Evolutionary conservation across 352 stramenopile species (phyloP).

Genomic region (Globisporangium takayamanum): DNA sequence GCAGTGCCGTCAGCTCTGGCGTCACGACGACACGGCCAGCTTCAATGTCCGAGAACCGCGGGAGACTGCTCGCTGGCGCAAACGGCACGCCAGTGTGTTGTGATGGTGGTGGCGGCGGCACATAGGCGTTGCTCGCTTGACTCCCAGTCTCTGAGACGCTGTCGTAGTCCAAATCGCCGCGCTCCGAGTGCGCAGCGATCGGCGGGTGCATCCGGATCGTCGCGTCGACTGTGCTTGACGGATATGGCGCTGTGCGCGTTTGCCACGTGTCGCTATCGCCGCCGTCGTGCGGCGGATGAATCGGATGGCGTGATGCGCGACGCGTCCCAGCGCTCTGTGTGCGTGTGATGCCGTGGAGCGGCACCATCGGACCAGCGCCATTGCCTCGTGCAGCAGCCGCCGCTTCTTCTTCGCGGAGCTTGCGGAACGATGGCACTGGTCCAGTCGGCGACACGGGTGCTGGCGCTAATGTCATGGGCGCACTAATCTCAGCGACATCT

Average conservation of each 20-base stretch:
- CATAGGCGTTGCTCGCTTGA: slow-evolving; percentile 10
- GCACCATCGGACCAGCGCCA: slow-evolving; percentile 15
- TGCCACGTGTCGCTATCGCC: slow-evolving; percentile 9
- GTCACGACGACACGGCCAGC: slow-evolving; percentile 21
- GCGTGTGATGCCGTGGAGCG: slow-evolving; percentile 18
- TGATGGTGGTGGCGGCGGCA: neutral
- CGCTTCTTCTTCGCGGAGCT: slow-evolving; percentile 36
- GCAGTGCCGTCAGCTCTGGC: slow-evolving; percentile 17
- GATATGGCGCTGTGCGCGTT: slow-evolving; percentile 14
- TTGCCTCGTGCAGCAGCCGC: neutral
- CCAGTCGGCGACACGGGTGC: slow-evolving; percentile 1
- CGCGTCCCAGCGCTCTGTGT: slow-evolving; percentile 19
- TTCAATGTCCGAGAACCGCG: slow-evolving; percentile 40
- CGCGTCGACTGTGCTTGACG: slow-evolving; percentile 3
- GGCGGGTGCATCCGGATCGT: slow-evolving; percentile 11
- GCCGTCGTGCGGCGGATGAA: neutral
- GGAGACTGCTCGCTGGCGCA: slow-evolving; percentile 7
- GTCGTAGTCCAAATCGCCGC: slow-evolving; percentile 18
- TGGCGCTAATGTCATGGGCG: neutral
- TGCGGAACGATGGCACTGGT: slow-evolving; percentile 51
- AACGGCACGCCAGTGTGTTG: neutral
- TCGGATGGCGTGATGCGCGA: neutral
- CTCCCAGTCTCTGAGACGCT: slow-evolving; percentile 10
- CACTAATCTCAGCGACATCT: neutral
- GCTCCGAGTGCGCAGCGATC: slow-evolving; percentile 18